These are phyloP conservation scores for Coccomyxa subellipsoidea DNA, from an alignment of 163 green algal species.

Conservation along the genomic window DNA sequence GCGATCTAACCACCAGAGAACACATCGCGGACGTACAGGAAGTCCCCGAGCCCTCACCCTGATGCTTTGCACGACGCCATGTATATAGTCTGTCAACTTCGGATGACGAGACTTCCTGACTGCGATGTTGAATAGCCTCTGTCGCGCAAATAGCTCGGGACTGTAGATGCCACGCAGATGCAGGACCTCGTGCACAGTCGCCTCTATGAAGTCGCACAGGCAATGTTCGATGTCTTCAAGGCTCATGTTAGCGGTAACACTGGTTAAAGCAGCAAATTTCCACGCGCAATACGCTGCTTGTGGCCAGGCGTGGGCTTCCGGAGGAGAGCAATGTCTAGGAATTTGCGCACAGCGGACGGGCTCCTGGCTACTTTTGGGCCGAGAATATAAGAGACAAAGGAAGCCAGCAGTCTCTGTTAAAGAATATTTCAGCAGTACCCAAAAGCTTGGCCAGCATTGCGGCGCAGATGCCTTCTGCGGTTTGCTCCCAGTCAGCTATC, in stretches of 20 bases:
- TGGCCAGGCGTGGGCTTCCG: too few species aligned
- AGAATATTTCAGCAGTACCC: too few species aligned
- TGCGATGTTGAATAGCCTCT: conserved; percentile 48
- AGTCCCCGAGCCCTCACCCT: conserved; percentile 26
- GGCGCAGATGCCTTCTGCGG: neutral
- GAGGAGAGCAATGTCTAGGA: too few species aligned
- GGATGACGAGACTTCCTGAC: conserved; percentile 53
- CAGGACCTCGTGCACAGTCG: conserved; percentile 21
- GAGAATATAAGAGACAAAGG: too few species aligned
- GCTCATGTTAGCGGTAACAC: neutral
- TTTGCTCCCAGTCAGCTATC: too few species aligned
- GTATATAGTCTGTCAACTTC: conserved; percentile 54
- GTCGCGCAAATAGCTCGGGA: conserved; percentile 49
- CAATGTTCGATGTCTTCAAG: neutral
- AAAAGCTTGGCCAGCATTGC: neutral
- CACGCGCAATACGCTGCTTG: too few species aligned
- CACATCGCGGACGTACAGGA: neutral
- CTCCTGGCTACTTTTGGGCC: too few species aligned
- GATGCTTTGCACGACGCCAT: conserved; percentile 32
- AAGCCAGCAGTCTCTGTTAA: too few species aligned
- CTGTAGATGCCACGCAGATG: conserved; percentile 42
- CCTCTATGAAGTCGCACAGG: conserved; percentile 18
- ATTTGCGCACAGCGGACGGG: too few species aligned
- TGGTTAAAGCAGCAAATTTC: too few species aligned
- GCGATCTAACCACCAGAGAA: neutral